A percentile compares a stretch with the other conserved stretches of the same genome.
These are phyloP conservation scores for Fusarium miscanthi DNA, from an alignment of 2,329 filamentous ascomycete species.

Conservation along the genomic window DNA sequence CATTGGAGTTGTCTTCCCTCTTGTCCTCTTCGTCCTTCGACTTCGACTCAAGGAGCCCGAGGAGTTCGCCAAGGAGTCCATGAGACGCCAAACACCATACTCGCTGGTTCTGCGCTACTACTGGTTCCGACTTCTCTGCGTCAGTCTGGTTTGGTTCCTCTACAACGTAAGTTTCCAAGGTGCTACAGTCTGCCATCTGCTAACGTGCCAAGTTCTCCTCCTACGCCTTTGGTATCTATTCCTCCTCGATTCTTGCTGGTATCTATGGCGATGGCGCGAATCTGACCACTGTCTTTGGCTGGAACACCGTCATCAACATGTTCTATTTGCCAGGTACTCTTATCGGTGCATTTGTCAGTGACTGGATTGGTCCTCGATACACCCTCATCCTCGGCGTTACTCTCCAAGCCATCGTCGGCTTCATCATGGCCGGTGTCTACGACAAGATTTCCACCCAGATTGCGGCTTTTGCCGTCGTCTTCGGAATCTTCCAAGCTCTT, in stretches of 20 bases:
- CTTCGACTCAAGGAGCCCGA: slow-evolving; percentile 81
- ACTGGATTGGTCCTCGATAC: slow-evolving; percentile 81
- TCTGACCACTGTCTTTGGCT: slow-evolving; percentile 84
- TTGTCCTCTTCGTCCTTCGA: slow-evolving; percentile 77
- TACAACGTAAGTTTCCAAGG: slow-evolving; percentile 68
- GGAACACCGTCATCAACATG: slow-evolving; percentile 88
- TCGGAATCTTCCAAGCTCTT: slow-evolving; percentile 53
- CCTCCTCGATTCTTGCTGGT: slow-evolving; percentile 75
- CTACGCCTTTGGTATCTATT: slow-evolving; percentile 90
- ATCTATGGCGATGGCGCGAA: slow-evolving; percentile 69
- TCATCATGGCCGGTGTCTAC: slow-evolving; percentile 89
- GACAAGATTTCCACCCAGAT: slow-evolving; percentile 68
- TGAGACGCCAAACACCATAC: slow-evolving; percentile 71
- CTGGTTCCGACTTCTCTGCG: slow-evolving; percentile 75
- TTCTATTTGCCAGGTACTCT: slow-evolving; percentile 90
- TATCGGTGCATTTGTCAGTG: slow-evolving; percentile 79
- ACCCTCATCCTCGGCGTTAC: slow-evolving; percentile 77
- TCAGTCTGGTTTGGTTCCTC: slow-evolving; percentile 85
- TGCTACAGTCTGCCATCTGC: neutral
- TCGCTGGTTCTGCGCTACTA: slow-evolving; percentile 72
- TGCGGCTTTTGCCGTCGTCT: slow-evolving; percentile 53
- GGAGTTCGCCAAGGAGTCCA: slow-evolving; percentile 77
- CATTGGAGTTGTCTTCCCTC: slow-evolving; percentile 80
- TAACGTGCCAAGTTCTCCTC: slow-evolving; percentile 69
- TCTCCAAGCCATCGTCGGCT: slow-evolving; percentile 81